Base-by-base conservation (phyloP, 352 stramenopile species). In the Globisporangium cystogenes region DNA sequence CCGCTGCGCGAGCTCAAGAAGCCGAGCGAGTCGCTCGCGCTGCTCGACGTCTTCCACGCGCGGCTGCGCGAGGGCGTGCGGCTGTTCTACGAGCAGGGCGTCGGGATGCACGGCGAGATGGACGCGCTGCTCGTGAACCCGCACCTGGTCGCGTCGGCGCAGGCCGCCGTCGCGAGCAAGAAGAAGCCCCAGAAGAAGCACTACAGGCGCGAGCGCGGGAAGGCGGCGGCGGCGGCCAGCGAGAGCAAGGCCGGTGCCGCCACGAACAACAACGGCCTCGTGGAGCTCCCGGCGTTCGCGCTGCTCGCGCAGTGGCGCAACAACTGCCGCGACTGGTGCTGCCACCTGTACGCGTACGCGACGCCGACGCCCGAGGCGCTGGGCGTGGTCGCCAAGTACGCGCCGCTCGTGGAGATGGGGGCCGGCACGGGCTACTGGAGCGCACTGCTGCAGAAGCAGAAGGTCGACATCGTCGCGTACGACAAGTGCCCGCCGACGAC, bases 401-500 rank as follows among this genome's bases (percentile, higher is more conserved):
- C 72, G 3, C 77, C 80, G 44, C 72, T 97, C 48, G 72, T 96
- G 12, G 87, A 97, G 60, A 81, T 96, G 36, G 90, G 90, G 5
- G 90, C 90, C 15, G 90, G 90, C 45, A 95, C 85, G 7, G 90
- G 87, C 7, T 96, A 96, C 60, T 97, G 90, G 90, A 86, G 72
- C 42, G 76, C 74, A 35, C 56, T 91, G 16, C 56, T 97, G 39
- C 78, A 88, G 37, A 60, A 64, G 23, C 57, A 66, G 31, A 67
- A 74, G 27, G 79, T 92, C 12, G 86, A 96, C 69, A 70, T 96
- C 48, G 70, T 88, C 45, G 73, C 76, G 16, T 87, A 77, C 61
- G 79, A 87, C 48, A 76, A 77, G 35, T 72, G 61, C 37, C 73
- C 74, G 23, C 82, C 82, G 16, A 63, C 60, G 33, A 53, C 61